Percentiles rank a stretch among this genome's conserved stretches.
Evolutionary conservation across 345 rosid species (phyloP).

Genomic region (Salix koriyanagi): DNA sequence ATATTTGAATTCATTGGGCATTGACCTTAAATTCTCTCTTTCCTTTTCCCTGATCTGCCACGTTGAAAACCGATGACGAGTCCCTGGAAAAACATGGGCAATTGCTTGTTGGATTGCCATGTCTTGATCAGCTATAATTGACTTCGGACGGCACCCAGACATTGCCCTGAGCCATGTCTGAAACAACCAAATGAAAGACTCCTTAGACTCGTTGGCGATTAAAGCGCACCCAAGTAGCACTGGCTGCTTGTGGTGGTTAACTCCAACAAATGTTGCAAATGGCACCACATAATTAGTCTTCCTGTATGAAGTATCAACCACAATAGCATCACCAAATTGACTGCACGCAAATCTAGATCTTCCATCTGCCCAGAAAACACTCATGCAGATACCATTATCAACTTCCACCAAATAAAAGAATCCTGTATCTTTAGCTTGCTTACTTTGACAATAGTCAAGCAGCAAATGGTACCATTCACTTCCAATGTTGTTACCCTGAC

Average conservation of each 20-base stretch:
- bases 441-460: conserved; percentile 67
- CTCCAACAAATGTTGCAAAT: conserved; percentile 74
- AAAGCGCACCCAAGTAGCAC: conserved; percentile 87
- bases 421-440: conserved; percentile 77
- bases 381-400: conserved; percentile 55
- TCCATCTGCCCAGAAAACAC: conserved; percentile 88
- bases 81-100: conserved; percentile 60
- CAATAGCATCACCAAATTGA: conserved; percentile 73
- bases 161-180: conserved; percentile 80
- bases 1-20: conserved; percentile 52
- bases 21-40: conserved; percentile 46
- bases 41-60: conserved; percentile 75
- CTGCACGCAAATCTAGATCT: conserved; percentile 82
- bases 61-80: conserved; percentile 68
- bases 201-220: conserved; percentile 66
- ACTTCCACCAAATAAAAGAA: conserved; percentile 72
- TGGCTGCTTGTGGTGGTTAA: conserved; percentile 85
- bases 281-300: conserved; percentile 54
- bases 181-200: conserved; percentile 69
- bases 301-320: conserved; percentile 76
- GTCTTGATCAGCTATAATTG: conserved; percentile 85
- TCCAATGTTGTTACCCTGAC: conserved; percentile 49
- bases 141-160: conserved; percentile 65
- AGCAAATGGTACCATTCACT: conserved; percentile 69
- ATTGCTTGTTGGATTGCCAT: conserved; percentile 64